Evolutionary conservation across 441 rosid genomes (phyloP).

Genomic region (Kokia cookei): DNA sequence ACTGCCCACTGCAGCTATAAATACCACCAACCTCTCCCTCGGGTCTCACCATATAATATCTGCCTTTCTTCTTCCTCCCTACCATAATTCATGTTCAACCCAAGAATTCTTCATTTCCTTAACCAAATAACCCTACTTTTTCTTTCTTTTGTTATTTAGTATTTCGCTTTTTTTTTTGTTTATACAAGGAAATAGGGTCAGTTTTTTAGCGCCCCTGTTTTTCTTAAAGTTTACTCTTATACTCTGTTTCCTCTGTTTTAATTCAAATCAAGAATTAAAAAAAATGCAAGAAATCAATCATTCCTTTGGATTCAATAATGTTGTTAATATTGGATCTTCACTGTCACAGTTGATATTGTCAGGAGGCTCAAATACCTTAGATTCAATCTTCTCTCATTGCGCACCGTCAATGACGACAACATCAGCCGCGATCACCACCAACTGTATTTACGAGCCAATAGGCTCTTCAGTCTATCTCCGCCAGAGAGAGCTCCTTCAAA

Average conservation of each 20-base stretch:
- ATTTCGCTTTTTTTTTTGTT: neutral
- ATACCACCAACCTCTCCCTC: constrained; percentile 11
- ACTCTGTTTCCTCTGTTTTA: neutral
- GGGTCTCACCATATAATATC: neutral
- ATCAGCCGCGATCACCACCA: constrained; percentile 5
- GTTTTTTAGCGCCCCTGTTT: constrained; percentile 12
- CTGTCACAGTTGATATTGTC: constrained; percentile 65
- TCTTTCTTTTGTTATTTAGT: neutral
- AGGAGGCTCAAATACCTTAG: constrained; percentile 71
- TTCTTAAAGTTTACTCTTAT: neutral
- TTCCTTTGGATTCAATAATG: constrained; percentile 14
- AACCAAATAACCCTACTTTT: neutral
- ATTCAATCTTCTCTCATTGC: constrained; percentile 73
- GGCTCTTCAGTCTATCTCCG: constrained; percentile 80
- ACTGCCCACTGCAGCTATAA: constrained; percentile 32
- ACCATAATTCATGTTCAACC: neutral
- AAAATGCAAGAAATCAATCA: constrained; percentile 36
- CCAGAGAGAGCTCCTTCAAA: constrained; percentile 72
- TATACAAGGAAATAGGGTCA: constrained; percentile 11
- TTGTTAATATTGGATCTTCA: constrained; percentile 37
- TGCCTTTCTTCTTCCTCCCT: neutral
- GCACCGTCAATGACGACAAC: constrained; percentile 9
- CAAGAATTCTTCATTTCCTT: neutral
- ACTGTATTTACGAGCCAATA: constrained; percentile 31
- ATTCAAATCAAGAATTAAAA: neutral